phyloP scores from a whole-genome alignment of 176 grass and related monocot species.

The Miscanthus lutarioriparius region DNA sequence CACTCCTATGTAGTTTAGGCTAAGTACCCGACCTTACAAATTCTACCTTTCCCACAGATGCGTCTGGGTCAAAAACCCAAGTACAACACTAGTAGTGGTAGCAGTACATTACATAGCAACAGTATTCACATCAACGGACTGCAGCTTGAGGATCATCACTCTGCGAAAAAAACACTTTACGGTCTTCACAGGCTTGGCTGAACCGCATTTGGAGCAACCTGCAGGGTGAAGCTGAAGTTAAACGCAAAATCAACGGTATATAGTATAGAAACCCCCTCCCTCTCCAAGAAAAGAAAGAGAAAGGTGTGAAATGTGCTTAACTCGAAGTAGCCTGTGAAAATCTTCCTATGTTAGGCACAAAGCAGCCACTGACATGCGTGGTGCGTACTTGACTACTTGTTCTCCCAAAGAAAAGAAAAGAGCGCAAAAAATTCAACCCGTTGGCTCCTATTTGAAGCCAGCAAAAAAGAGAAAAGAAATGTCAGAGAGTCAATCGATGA shows the following conservation, averaged over 20 bases:
- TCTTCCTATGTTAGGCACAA: conserved; percentile 9
- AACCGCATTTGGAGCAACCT: conserved; percentile 42
- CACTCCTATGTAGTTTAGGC: neutral
- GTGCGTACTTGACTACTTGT: conserved; percentile 22
- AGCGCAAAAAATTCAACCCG: conserved; percentile 24
- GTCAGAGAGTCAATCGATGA: conserved; percentile 34
- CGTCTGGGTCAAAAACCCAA: neutral
- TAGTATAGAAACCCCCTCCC: neutral
- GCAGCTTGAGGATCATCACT: neutral
- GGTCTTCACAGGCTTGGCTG: conserved; percentile 27
- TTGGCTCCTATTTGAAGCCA: conserved; percentile 44
- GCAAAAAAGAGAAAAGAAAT: conserved; percentile 9
- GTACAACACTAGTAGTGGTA: neutral
- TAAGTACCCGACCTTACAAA: neutral
- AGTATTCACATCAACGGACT: neutral
- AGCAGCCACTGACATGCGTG: conserved; percentile 3
- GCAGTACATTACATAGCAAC: neutral
- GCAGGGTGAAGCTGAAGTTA: conserved; percentile 14
- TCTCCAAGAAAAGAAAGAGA: neutral
- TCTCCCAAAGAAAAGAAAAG: conserved; percentile 24
- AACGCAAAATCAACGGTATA: neutral
- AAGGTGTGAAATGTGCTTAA: conserved; percentile 14
- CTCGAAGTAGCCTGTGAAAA: conserved; percentile 30
- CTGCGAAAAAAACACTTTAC: neutral
- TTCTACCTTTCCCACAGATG: neutral